Evolutionary conservation across 108 stramenopile species (phyloP).

Genomic region (Stephanodiscus triporus): DNA sequence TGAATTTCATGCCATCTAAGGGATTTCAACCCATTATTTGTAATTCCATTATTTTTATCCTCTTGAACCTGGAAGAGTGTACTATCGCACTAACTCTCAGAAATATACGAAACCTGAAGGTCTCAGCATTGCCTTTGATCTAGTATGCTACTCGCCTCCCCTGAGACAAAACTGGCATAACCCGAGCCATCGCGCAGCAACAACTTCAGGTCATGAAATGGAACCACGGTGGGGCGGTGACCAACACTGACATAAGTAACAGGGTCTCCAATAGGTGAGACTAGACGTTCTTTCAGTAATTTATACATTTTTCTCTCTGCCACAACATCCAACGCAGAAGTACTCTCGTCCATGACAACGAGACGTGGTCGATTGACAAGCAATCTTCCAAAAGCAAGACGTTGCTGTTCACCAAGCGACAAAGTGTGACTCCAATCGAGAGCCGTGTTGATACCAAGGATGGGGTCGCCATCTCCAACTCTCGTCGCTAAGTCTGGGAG

Average conservation of each 20-base stretch:
- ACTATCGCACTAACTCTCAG: too few relatives aligned
- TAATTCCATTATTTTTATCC: too few relatives aligned
- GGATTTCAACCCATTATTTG: too few relatives aligned
- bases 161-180: slow-evolving; percentile 30
- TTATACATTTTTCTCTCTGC: slow-evolving; percentile 73
- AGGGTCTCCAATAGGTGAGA: background rate
- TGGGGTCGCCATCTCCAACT: slow-evolving; percentile 55
- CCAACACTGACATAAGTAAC: slow-evolving; percentile 79
- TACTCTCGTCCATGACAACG: slow-evolving; percentile 79
- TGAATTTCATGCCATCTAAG: too few relatives aligned
- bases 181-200: slow-evolving; percentile 36
- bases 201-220: slow-evolving; percentile 71
- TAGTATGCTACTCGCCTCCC: background rate
- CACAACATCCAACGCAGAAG: slow-evolving; percentile 71
- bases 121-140: background rate
- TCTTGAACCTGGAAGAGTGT: too few relatives aligned
- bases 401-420: slow-evolving; percentile 77
- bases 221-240: slow-evolving; percentile 74
- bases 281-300: slow-evolving; percentile 43
- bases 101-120: too few relatives aligned
- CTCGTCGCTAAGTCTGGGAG: slow-evolving; percentile 49
- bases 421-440: slow-evolving; percentile 74
- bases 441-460: slow-evolving; percentile 44
- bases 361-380: slow-evolving; percentile 65
- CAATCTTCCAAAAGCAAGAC: slow-evolving; percentile 73